A percentile compares a stretch with the other conserved stretches of the same genome.
These are phyloP conservation scores for Cyberlindnera euphorbiiphila DNA, from an alignment of 805 yeast species.

Conservation along the genomic window DNA sequence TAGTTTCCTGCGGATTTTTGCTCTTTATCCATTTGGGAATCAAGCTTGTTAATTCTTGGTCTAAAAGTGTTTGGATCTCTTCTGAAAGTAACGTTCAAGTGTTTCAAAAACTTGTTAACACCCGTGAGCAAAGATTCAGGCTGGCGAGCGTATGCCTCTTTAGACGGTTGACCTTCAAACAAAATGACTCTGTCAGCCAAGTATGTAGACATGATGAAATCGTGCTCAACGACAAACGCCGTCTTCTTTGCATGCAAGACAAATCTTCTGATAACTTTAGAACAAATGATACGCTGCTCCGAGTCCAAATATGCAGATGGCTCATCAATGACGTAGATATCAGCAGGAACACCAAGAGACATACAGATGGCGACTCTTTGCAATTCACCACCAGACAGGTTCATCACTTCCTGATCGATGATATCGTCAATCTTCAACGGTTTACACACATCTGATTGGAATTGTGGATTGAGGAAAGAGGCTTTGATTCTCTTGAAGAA, in stretches of 20 bases:
- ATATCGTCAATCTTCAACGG: conserved; percentile 92
- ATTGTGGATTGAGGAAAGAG: conserved; percentile 91
- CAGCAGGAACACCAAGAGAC: conserved; percentile 92
- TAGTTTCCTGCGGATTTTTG: conserved; percentile 90
- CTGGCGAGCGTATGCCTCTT: conserved; percentile 75
- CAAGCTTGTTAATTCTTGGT: conserved; percentile 97
- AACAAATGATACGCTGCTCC: conserved; percentile 98
- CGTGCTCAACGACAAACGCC: conserved; percentile 99
- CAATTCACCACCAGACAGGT: conserved; percentile 98
- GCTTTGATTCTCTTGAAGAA: conserved; percentile 96
- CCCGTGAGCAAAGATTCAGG: conserved; percentile 96
- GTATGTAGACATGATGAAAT: conserved; percentile 99
- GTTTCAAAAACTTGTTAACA: conserved; percentile 94
- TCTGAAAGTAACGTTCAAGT: conserved; percentile 96
- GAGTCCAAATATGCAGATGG: conserved; percentile 99
- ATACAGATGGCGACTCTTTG: conserved; percentile 98
- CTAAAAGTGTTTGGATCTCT: conserved; percentile 98
- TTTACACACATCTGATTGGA: conserved; percentile 96
- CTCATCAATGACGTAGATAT: conserved; percentile 94
- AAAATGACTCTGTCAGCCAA: conserved; percentile 98
- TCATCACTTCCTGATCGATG: conserved; percentile 96
- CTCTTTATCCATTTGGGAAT: conserved; percentile 98
- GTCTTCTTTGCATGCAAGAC: conserved; percentile 96
- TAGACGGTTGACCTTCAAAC: conserved; percentile 92
- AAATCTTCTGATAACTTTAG: conserved; percentile 96